phyloP scores from a whole-genome alignment of 345 rosid species.

The Syzygium grande region DNA sequence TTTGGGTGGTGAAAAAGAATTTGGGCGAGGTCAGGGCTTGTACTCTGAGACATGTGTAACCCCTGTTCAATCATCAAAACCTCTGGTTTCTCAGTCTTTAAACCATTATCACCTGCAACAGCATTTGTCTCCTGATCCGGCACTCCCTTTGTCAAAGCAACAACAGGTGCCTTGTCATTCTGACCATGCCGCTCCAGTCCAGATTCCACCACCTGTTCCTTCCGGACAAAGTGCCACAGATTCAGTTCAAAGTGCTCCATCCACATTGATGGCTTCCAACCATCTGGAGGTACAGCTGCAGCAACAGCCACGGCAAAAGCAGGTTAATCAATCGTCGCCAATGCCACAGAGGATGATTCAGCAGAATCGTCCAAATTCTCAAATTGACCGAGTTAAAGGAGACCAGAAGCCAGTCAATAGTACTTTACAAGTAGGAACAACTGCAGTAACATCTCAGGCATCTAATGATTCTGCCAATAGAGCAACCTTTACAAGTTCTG shows the following conservation, averaged over 20 bases:
- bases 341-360: constrained; percentile 51
- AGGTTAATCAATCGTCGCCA: constrained; percentile 46
- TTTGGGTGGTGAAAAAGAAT: constrained; percentile 69
- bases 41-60: constrained; percentile 43
- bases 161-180: constrained; percentile 50
- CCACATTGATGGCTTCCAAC: constrained; percentile 21
- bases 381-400: constrained; percentile 37
- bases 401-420: constrained; percentile 36
- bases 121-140: constrained; percentile 40
- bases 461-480: constrained; percentile 36
- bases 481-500: constrained; percentile 30
- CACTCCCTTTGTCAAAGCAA: constrained; percentile 32
- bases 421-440: constrained; percentile 25
- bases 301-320: constrained; percentile 32
- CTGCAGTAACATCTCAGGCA: constrained; percentile 28
- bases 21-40: constrained; percentile 55
- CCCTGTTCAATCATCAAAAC: constrained; percentile 56
- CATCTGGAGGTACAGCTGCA: constrained; percentile 28
- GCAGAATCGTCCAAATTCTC: constrained; percentile 57
- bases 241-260: constrained; percentile 39
- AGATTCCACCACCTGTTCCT: constrained; percentile 32
- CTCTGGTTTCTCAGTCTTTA: constrained; percentile 45
- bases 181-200: constrained; percentile 54
- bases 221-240: constrained; percentile 35
- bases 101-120: constrained; percentile 56